A percentile compares a stretch with the other conserved stretches of the same genome.
Conservation (phyloP, 176 grass and related monocot species). For the Oryza coarctata region DNA sequence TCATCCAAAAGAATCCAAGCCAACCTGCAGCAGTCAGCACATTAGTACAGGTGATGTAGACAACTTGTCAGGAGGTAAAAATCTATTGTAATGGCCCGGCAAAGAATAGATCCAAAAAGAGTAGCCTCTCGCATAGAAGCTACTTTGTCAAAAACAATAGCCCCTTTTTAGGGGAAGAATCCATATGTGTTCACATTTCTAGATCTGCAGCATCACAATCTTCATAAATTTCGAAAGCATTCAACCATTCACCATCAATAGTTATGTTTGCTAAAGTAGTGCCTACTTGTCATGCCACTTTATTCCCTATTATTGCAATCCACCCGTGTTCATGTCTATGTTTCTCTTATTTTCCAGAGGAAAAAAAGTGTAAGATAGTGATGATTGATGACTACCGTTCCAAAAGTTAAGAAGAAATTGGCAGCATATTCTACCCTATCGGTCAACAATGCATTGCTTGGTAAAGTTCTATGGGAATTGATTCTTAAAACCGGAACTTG, state of each 20-base stretch:
- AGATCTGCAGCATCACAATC: conserved; percentile 19
- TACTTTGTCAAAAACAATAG: not conserved
- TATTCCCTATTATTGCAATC: conserved; percentile 7
- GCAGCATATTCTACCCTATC: conserved; percentile 2
- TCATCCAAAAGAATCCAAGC: conserved; percentile 79
- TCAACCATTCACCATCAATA: not conserved
- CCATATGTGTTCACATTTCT: not conserved
- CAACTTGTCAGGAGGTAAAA: not conserved
- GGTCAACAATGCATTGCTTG: not conserved
- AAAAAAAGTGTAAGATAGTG: not conserved
- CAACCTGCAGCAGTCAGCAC: conserved; percentile 51
- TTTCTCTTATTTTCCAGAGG: conserved; percentile 4
- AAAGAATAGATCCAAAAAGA: not conserved
- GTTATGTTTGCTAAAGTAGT: not conserved
- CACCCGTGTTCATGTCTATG: not conserved
- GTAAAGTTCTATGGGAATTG: not conserved
- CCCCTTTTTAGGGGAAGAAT: not conserved
- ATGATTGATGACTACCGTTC: not conserved
- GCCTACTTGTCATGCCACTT: not conserved
- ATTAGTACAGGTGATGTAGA: not conserved
- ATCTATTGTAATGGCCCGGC: not conserved
- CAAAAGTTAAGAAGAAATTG: not conserved
- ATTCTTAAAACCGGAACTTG: not conserved
- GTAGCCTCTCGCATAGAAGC: not conserved
- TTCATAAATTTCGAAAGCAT: conserved; percentile 2